Percentiles rank a stretch among this genome's conserved stretches.
Conservation (phyloP, 2,329 filamentous ascomycete species). For the Calonectria hawksworthii region DNA sequence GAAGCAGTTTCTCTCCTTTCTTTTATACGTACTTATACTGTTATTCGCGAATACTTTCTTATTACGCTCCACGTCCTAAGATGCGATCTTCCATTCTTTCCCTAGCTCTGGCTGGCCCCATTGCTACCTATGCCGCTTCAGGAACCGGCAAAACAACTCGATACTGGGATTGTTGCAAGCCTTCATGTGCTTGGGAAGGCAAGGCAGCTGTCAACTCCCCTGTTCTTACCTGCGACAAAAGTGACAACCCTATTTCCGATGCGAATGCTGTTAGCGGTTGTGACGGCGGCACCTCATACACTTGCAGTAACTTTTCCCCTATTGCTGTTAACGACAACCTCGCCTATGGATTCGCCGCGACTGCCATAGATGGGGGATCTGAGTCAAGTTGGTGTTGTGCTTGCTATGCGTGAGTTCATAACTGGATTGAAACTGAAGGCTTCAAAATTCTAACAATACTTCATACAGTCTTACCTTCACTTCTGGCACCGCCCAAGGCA, state of each 20-base stretch:
- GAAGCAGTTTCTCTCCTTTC: conserved; percentile 26
- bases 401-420: conserved; percentile 65
- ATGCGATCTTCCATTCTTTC: conserved; percentile 43
- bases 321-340: conserved; percentile 71
- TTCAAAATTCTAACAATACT: conserved; percentile 15
- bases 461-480: conserved; percentile 62
- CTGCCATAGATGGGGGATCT: conserved; percentile 65
- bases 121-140: conserved; percentile 45
- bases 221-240: conserved; percentile 67
- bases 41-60: conserved; percentile 31
- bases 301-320: conserved; percentile 73
- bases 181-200: conserved; percentile 72
- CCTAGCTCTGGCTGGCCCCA: conserved; percentile 39
- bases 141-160: conserved; percentile 49
- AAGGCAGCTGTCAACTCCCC: conserved; percentile 67
- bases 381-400: conserved; percentile 77
- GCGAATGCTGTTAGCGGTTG: conserved; percentile 66
- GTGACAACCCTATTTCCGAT: conserved; percentile 67
- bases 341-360: conserved; percentile 76
- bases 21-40: conserved; percentile 19
- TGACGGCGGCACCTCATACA: conserved; percentile 69
- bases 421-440: neutral
- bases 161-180: conserved; percentile 80
- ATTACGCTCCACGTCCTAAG: conserved; percentile 31
- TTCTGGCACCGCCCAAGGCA: conserved; percentile 65